Percentiles rank a stretch among this genome's conserved stretches.
These are phyloP conservation scores for Porcisia hertigi DNA, from an alignment of 208 protist genomes.

Conservation along the genomic window DNA sequence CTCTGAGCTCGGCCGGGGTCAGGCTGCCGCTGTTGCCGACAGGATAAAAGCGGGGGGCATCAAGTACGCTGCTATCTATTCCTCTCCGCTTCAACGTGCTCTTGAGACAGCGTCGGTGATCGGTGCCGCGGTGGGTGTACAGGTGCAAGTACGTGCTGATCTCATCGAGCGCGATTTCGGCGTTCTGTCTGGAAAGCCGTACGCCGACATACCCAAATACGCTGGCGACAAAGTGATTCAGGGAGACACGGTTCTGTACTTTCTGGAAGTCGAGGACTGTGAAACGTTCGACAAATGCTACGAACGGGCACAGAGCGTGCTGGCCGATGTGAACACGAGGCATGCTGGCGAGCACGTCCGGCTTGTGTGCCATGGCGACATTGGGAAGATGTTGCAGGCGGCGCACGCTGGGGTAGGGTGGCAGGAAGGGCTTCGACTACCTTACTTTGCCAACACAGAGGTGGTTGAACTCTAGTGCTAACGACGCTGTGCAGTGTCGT, in stretches of 20 bases:
- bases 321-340: slow-evolving; percentile 52
- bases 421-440: slow-evolving; percentile 62
- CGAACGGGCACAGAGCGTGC: slow-evolving; percentile 59
- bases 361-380: slow-evolving; percentile 90
- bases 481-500: neutral
- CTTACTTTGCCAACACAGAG: slow-evolving; percentile 88
- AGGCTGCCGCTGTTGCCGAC: slow-evolving; percentile 63
- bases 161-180: slow-evolving; percentile 92
- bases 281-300: slow-evolving; percentile 85
- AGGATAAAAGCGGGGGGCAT: slow-evolving; percentile 47
- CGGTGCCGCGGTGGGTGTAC: slow-evolving; percentile 33
- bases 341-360: slow-evolving; percentile 74
- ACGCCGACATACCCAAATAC: slow-evolving; percentile 64
- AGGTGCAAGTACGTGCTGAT: slow-evolving; percentile 46
- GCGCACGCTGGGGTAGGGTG: slow-evolving; percentile 61
- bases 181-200: slow-evolving; percentile 74
- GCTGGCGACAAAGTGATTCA: slow-evolving; percentile 74
- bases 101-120: slow-evolving; percentile 72
- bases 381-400: slow-evolving; percentile 90
- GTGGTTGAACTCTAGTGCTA: slow-evolving; percentile 46
- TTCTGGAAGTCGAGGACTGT: slow-evolving; percentile 63
- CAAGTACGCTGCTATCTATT: slow-evolving; percentile 64
- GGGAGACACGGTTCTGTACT: slow-evolving; percentile 86
- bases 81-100: slow-evolving; percentile 78
- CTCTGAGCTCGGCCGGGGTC: slow-evolving; percentile 60